Conservation (phyloP, 768 basidiomycete genomes). For the Auriscalpium vulgare region DNA sequence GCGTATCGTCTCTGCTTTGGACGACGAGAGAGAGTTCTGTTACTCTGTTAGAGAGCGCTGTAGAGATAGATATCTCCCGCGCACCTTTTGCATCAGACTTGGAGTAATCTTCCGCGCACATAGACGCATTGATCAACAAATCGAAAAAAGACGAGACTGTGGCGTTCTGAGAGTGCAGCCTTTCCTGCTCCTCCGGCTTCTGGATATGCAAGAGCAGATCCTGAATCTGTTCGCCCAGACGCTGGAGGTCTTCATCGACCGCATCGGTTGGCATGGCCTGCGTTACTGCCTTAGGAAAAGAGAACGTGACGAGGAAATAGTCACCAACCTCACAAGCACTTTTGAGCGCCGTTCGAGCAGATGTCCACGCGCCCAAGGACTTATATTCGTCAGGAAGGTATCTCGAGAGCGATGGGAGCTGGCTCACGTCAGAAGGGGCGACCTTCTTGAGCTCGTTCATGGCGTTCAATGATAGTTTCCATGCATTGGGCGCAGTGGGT, state of each 20-base stretch:
- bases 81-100: neutral
- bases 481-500: slow-evolving; percentile 1
- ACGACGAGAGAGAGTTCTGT: no score
- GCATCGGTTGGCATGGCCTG: slow-evolving; percentile 1
- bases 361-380: neutral
- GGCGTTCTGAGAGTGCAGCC: neutral
- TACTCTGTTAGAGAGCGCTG: no score
- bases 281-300: neutral
- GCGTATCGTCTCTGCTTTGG: neutral
- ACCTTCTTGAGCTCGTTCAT: slow-evolving; percentile 2
- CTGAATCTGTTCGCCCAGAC: neutral
- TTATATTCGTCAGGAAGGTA: neutral
- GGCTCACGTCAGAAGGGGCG: neutral
- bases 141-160: neutral
- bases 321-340: slow-evolving; percentile 1
- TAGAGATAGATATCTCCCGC: no score
- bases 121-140: slow-evolving; percentile 1
- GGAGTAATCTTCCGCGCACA: slow-evolving; percentile 8
- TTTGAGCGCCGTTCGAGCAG: neutral
- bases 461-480: neutral
- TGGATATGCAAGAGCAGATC: slow-evolving; percentile 1
- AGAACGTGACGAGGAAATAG: no score
- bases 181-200: neutral
- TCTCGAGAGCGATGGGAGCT: neutral
- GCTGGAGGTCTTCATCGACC: neutral